Conservation (phyloP, 768 basidiomycete species). For the Boletus bicolor region DNA sequence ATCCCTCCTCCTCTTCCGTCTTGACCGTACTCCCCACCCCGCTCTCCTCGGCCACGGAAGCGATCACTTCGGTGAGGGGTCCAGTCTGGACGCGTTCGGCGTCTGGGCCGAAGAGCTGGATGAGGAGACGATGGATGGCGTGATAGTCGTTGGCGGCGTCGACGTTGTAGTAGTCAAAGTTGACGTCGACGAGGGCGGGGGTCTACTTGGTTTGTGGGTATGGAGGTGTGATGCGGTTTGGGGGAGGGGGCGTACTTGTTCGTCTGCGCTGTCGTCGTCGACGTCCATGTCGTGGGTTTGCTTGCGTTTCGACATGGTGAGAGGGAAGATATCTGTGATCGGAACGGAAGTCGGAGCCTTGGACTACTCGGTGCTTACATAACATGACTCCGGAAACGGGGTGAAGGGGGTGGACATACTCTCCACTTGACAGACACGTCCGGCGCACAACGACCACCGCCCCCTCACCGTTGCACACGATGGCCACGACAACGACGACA, state of each 20-base stretch:
- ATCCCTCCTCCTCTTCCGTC: slow-evolving; percentile 52
- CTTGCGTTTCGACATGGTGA: slow-evolving; percentile 54
- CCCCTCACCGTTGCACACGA: slow-evolving; percentile 12
- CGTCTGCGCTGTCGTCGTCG: slow-evolving; percentile 38
- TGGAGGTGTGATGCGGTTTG: too few species aligned
- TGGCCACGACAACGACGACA: slow-evolving; percentile 22
- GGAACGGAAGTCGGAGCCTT: background rate
- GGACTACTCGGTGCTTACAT: slow-evolving; percentile 11
- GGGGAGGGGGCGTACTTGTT: slow-evolving; percentile 35
- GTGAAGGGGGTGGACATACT: slow-evolving; percentile 2
- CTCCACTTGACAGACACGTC: background rate
- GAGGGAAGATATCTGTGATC: background rate
- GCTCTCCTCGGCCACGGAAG: slow-evolving; percentile 69
- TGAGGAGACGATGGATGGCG: slow-evolving; percentile 72
- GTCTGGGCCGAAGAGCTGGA: slow-evolving; percentile 70
- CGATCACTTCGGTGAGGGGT: slow-evolving; percentile 75
- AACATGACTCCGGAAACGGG: slow-evolving; percentile 2
- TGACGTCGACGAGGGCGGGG: slow-evolving; percentile 24
- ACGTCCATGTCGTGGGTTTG: slow-evolving; percentile 34
- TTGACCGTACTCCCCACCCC: slow-evolving; percentile 87
- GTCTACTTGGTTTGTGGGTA: slow-evolving; percentile 9
- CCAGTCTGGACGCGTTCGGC: slow-evolving; percentile 67
- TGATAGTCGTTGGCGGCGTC: slow-evolving; percentile 81
- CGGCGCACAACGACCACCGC: background rate
- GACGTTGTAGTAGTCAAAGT: slow-evolving; percentile 90